Conservation (phyloP, 129 eudicot species). For the Tanacetum coccineum region DNA sequence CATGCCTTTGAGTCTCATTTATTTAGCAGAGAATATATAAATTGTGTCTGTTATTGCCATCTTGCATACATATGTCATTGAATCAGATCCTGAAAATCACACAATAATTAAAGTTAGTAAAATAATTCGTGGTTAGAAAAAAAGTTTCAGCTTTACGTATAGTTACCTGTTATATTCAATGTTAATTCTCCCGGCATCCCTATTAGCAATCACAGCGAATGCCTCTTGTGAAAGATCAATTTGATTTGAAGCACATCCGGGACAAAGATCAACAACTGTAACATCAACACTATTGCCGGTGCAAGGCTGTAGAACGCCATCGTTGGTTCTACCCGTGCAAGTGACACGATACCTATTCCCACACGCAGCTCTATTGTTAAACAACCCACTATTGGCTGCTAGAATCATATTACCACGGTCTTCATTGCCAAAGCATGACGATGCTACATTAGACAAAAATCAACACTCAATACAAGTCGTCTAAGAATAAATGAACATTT, state of each 20-base stretch:
- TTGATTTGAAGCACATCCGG: conserved; percentile 35
- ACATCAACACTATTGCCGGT: conserved; percentile 32
- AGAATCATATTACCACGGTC: conserved; percentile 21
- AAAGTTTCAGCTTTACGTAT: not conserved
- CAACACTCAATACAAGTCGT: not conserved
- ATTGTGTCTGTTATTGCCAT: conserved; percentile 1
- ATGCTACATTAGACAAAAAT: conserved; percentile 6
- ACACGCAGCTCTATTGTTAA: conserved; percentile 21
- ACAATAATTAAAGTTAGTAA: not conserved
- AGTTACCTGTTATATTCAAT: conserved; percentile 34
- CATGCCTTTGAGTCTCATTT: not conserved
- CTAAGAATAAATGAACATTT: not conserved
- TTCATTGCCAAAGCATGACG: conserved; percentile 16
- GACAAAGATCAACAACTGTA: conserved; percentile 50
- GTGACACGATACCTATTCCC: conserved; percentile 26
- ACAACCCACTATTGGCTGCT: conserved; percentile 31
- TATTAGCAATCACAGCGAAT: conserved; percentile 38
- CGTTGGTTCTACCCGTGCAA: conserved; percentile 19
- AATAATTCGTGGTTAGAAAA: not conserved
- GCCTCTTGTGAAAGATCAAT: conserved; percentile 52
- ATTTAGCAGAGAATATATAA: not conserved
- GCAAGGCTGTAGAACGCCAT: not conserved
- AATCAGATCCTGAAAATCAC: conserved; percentile 25
- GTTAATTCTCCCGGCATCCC: conserved; percentile 37
- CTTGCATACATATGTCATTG: not conserved